Base-by-base conservation (phyloP, 1,284 basidiomycete species). In the Pseudozyma sp. region DNA sequence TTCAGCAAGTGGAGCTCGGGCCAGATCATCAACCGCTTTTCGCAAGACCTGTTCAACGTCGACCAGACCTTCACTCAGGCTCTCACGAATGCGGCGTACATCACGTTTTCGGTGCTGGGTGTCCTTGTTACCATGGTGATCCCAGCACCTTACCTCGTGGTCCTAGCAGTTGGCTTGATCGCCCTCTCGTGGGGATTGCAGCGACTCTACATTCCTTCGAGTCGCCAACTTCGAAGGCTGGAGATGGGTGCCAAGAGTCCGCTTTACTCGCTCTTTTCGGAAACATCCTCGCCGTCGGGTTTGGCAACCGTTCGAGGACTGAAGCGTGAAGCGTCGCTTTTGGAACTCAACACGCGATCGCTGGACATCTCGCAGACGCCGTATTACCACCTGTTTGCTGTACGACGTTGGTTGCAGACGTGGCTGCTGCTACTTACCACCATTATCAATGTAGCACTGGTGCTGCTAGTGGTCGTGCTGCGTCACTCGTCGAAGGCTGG, bases 331-430 rank as follows among this genome's bases (percentile, higher is more conserved):
- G 54, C 56, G 7, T 34, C 55, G 7, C 54, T 79, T 29, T 33
- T 59, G 35, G 69, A 70, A 39, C 61, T 68, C 40, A 78, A 75
- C 57, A 68, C 55, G 1, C 45, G 46, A 14, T 53, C 65, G 10
- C 61, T 77, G 3, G 62, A 78, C 53, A 35, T 59, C 14, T 68
- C 69, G 29, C 77, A 78, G 45, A 68, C 53, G 50, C 74, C 78
- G 0, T 77, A 74, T 56, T 79, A 68, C 54, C 62, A 61, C 17
- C 51, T 80, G 44, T 67, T 64, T 11, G 77, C 54, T 4, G 74
- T 72, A n/a, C 77, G 77, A 30, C 42, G 74, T 19, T 80, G 78
- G 78, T 57, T 80, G n/a, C 68, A 70, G 39, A 79, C 74, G n/a
- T 78, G 67, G 57, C 49, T 79, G 7, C 53, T 75, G n/a, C 17